phyloP scores from a whole-genome alignment of 225 moss, liverwort and hornwort genomes.

The Anthoceros angustus region DNA sequence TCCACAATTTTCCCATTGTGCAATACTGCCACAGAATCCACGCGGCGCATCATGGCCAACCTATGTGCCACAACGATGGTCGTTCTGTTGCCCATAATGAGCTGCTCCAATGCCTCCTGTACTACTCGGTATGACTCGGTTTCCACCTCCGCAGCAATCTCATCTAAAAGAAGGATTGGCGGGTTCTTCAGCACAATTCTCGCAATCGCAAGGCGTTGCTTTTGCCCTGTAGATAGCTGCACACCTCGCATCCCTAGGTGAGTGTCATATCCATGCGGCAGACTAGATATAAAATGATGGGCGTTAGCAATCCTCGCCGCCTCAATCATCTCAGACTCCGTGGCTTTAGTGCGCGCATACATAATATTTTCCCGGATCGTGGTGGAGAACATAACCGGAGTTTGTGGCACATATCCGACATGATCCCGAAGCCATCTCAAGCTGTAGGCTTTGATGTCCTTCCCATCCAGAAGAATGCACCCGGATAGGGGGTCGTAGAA shows the following conservation, averaged over 20 bases:
- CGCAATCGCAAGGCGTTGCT: slow-evolving; percentile 59
- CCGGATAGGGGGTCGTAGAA: slow-evolving; percentile 65
- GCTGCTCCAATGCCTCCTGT: slow-evolving; percentile 77
- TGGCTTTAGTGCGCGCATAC: slow-evolving; percentile 58
- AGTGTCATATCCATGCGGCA: slow-evolving; percentile 68
- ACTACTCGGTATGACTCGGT: slow-evolving; percentile 54
- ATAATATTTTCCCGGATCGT: slow-evolving; percentile 63
- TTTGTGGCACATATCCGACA: slow-evolving; percentile 55
- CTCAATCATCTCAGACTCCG: slow-evolving; percentile 61
- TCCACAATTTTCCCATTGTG: slow-evolving; percentile 73
- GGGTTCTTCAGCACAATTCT: slow-evolving; percentile 65
- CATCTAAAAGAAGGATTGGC: slow-evolving; percentile 59
- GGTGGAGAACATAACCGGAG: slow-evolving; percentile 58
- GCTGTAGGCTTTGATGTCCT: slow-evolving; percentile 31
- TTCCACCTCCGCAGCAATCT: slow-evolving; percentile 47
- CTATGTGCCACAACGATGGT: slow-evolving; percentile 65
- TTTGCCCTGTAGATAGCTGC: slow-evolving; percentile 54
- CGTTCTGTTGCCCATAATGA: slow-evolving; percentile 60
- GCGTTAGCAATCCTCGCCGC: slow-evolving; percentile 71
- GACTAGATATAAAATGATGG: slow-evolving; percentile 60
- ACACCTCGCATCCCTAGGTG: slow-evolving; percentile 45
- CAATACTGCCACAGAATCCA: slow-evolving; percentile 55
- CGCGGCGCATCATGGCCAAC: slow-evolving; percentile 52
- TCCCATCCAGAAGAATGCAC: slow-evolving; percentile 48
- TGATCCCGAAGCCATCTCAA: slow-evolving; percentile 66